Evolutionary conservation across 495 filamentous ascomycete genomes (phyloP).

Genomic region (Penicillium simplicissimum): DNA sequence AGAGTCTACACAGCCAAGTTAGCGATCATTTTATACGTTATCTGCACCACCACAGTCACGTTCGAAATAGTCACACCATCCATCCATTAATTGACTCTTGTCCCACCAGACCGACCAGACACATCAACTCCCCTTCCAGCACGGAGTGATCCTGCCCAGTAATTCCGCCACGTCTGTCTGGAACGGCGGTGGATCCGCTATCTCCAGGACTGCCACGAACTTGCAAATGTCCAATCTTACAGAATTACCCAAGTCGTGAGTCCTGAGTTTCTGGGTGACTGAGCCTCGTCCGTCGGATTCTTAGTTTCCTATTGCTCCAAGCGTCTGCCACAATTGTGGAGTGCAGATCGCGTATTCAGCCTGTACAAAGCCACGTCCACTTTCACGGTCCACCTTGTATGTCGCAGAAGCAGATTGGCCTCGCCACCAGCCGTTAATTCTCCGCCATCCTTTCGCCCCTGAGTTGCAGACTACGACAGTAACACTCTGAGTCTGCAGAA

Average conservation of each 20-base stretch:
- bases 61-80: not conserved
- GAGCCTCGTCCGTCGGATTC: not conserved
- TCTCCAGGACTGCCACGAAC: not conserved
- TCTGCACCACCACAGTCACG: not conserved
- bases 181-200: not conserved
- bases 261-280: too few species aligned
- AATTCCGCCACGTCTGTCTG: not conserved
- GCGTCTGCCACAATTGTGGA: not conserved
- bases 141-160: not conserved
- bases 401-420: not conserved
- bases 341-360: not conserved
- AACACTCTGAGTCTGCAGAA: not conserved
- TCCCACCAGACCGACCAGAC: not conserved
- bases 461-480: not conserved
- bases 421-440: slow-evolving; percentile 7
- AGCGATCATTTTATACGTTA: not conserved
- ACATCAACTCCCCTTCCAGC: not conserved
- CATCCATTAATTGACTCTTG: not conserved
- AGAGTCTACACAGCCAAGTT: not conserved
- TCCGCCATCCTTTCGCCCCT: not conserved
- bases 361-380: not conserved
- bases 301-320: not conserved
- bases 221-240: not conserved
- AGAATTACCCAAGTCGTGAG: too few species aligned
- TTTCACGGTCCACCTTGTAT: not conserved